These are phyloP conservation scores for Heritiera fomes DNA, from an alignment of 345 rosid species.

Conservation along the genomic window DNA sequence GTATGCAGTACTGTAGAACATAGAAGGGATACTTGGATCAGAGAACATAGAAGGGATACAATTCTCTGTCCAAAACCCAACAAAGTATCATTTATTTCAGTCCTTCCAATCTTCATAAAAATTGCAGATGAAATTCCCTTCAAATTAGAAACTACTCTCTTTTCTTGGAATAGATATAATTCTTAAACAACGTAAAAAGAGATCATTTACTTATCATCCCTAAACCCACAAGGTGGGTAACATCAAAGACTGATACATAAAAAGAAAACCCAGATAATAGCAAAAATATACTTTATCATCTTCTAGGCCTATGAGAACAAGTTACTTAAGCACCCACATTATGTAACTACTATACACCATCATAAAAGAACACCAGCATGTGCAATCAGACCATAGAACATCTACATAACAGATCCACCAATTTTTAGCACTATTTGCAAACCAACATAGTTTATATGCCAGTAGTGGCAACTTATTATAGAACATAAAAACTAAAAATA, in stretches of 20 bases:
- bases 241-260: background rate
- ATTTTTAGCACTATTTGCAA: background rate
- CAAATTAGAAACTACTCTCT: background rate
- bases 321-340: background rate
- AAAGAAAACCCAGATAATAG: background rate
- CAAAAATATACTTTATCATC: slow-evolving; percentile 1
- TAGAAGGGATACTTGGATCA: too few relatives aligned
- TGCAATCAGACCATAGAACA: background rate
- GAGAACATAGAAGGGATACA: background rate
- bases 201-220: background rate
- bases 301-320: background rate
- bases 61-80: background rate
- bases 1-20: background rate
- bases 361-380: background rate
- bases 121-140: background rate
- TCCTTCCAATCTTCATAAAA: background rate
- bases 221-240: background rate
- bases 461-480: background rate
- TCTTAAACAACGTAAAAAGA: background rate
- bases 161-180: background rate
- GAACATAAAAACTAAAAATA: background rate
- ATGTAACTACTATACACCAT: background rate
- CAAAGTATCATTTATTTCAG: background rate
- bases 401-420: background rate
- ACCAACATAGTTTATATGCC: background rate